Evolutionary conservation across 257 asterid genomes (phyloP), one percentile per base, ranked within the genome.

Genomic region (Scutellaria baicalensis): DNA sequence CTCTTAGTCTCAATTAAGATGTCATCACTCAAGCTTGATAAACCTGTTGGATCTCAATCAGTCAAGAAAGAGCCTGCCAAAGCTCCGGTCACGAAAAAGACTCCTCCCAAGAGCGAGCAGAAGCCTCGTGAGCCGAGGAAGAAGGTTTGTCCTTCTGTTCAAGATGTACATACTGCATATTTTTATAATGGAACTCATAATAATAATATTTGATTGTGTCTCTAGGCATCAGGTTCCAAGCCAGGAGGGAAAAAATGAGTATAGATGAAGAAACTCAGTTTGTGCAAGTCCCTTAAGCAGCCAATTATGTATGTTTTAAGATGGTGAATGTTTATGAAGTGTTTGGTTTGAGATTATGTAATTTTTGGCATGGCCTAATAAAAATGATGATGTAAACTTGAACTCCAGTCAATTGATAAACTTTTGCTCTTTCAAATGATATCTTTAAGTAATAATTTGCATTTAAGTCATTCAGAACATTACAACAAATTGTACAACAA

Each of bases 1-100:
- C 68, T 43, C 16, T 27, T 12, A 14, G 8, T 39, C 56, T n/a
- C 9, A 39, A 20, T 21, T 3, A 48, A 68, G 35, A 83, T 84
- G 89, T 81, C 89, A 51, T 77, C 89, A 55, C 57, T 75, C 52
- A 84, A 82, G 67, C 69, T 82, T 33, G 89, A 79, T 75, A 84
- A 75, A 72, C 83, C 85, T 0, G 76, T 55, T 39, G 70, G 77
- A 4, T 45, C 82, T 23, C 82, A 74, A n/a, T 54, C 80, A 9
- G 36, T 66, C 72, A 82, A 79, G 83, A 82, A 79, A 66, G 77
- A 67, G 45, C 75, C 82, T 0, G 72, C 74, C 56, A 81, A 78
- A 63, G 80, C 80, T 59, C 75, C 83, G 0, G 78, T 51, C 48
- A 10, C 85, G 60, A 84, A 79, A 66, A 71, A 56, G 44, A 76